A percentile compares a stretch with the other conserved stretches of the same genome.
These are phyloP conservation scores for Asterophora lycoperdoides DNA, from an alignment of 768 basidiomycete species.

Conservation along the genomic window DNA sequence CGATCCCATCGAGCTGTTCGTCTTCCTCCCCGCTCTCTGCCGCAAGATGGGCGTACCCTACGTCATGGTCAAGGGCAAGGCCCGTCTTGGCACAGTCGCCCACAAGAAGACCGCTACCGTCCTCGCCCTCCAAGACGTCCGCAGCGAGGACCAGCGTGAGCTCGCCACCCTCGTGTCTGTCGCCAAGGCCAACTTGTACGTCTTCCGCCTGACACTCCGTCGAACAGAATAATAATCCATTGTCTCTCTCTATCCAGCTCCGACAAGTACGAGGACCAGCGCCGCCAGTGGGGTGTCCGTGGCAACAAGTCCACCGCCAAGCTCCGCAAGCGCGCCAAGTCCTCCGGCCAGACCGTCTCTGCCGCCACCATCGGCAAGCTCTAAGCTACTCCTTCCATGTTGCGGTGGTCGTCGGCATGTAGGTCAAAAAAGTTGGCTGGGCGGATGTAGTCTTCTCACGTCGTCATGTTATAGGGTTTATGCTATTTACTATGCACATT, in stretches of 20 bases:
- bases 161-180: constrained; percentile 90
- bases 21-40: constrained; percentile 97
- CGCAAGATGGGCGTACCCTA: constrained; percentile 99
- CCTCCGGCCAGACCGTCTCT: constrained; percentile 63
- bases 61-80: constrained; percentile 97
- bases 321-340: constrained; percentile 93
- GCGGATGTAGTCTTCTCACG: constrained; percentile 3
- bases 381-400: constrained; percentile 30
- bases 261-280: constrained; percentile 90
- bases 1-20: constrained; percentile 97
- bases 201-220: constrained; percentile 13
- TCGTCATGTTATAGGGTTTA: constrained; percentile 13
- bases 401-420: constrained; percentile 4
- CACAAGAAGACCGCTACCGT: constrained; percentile 98
- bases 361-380: constrained; percentile 62
- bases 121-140: constrained; percentile 88
- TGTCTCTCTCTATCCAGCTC: constrained; percentile 46
- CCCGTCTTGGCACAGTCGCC: constrained; percentile 94
- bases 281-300: constrained; percentile 93
- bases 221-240: background rate
- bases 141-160: constrained; percentile 90
- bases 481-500: constrained; percentile 15
- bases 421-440: constrained; percentile 10
- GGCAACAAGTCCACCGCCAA: constrained; percentile 93
- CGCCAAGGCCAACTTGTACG: constrained; percentile 96